phyloP scores from a whole-genome alignment of 106 monocot species.

The Ottelia alismoides region DNA sequence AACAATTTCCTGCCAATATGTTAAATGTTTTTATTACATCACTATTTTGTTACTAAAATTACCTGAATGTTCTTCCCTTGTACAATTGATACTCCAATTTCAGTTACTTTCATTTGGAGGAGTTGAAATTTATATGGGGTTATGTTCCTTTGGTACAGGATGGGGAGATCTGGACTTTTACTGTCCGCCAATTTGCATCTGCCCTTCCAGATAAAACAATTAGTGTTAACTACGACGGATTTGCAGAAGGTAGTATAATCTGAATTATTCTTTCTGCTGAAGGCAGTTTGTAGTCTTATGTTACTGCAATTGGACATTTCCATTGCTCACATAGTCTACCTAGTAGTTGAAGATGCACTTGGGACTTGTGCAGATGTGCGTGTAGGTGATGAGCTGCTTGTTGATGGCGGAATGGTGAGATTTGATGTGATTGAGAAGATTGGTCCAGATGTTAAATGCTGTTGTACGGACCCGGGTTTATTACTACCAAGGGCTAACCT shows the following conservation, averaged over 20 bases:
- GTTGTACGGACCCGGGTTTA: conserved; percentile 68
- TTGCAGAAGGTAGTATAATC: conserved; percentile 92
- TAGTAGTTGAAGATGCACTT: no score
- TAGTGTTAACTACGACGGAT: conserved; percentile 89
- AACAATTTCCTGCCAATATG: no score
- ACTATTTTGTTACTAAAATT: no score
- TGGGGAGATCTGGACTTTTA: conserved; percentile 98
- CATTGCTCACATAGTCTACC: no score
- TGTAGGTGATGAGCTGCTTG: conserved; percentile 95
- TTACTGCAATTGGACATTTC: no score
- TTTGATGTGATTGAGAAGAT: conserved; percentile 97
- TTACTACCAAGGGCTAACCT: conserved; percentile 66
- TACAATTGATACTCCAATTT: no score
- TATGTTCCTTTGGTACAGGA: conserved; percentile 35
- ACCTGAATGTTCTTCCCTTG: no score
- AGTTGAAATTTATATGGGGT: no score
- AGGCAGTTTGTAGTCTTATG: no score
- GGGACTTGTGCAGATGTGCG: conserved; percentile 76
- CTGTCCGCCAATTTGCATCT: conserved; percentile 63
- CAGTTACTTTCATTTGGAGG: no score
- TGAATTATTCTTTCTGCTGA: no score
- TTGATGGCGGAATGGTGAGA: conserved; percentile 98
- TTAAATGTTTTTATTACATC: no score
- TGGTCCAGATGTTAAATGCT: conserved; percentile 95
- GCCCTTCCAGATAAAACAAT: conserved; percentile 81